Conservation (phyloP, 306 rosid genomes). For the Carpinus fangiana region DNA sequence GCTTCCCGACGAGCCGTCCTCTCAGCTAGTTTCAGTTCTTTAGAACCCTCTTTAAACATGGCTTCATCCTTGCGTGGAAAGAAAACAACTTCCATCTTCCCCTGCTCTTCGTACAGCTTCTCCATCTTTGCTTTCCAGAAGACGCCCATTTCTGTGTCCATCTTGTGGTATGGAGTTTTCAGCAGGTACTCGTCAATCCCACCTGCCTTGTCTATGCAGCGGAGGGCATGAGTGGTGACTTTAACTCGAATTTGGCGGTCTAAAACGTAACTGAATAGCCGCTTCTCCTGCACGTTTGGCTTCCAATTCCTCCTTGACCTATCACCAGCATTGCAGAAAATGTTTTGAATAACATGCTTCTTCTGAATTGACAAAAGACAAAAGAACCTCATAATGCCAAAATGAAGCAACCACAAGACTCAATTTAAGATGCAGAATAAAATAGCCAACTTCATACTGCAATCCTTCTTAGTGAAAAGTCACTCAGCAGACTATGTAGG, state of each 20-base stretch:
- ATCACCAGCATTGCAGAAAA: conserved; percentile 32
- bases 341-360: conserved; percentile 12
- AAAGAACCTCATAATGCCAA: conserved; percentile 23
- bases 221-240: conserved; percentile 88
- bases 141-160: conserved; percentile 90
- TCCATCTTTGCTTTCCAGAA: conserved; percentile 91
- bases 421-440: neutral
- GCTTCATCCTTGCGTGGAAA: conserved; percentile 71
- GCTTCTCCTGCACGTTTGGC: conserved; percentile 89
- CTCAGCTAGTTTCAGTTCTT: conserved; percentile 63
- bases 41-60: conserved; percentile 61
- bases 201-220: conserved; percentile 93
- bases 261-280: conserved; percentile 86
- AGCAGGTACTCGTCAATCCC: conserved; percentile 94
- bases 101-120: conserved; percentile 69
- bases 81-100: conserved; percentile 68
- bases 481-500: too few species aligned
- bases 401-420: conserved; percentile 16
- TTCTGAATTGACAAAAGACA: neutral
- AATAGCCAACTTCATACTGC: conserved; percentile 1
- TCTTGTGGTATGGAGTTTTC: conserved; percentile 85
- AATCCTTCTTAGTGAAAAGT: too few species aligned
- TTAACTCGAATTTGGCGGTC: conserved; percentile 86
- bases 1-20: conserved; percentile 60
- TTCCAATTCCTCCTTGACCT: conserved; percentile 92